Evolutionary conservation across 2,329 filamentous ascomycete genomes (phyloP).

Genomic region (Drechslerella dactyloides): DNA sequence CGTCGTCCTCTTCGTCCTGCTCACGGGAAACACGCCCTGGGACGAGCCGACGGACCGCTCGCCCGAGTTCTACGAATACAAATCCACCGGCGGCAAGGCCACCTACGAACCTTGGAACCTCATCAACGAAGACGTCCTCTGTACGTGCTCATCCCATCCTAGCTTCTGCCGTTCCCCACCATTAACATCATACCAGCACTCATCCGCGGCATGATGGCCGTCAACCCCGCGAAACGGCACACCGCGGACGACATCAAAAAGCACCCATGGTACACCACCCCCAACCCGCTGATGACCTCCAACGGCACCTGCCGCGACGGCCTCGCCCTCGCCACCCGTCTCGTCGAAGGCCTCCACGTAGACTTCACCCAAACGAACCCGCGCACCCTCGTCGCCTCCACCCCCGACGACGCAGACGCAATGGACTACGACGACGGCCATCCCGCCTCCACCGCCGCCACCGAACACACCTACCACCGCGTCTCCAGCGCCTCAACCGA

Average conservation of each 20-base stretch:
- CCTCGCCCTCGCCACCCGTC: slow-evolving; percentile 84
- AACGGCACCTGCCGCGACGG: slow-evolving; percentile 78
- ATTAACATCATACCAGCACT: slow-evolving; percentile 61
- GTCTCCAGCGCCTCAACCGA: slow-evolving; percentile 28
- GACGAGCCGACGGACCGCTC: slow-evolving; percentile 85
- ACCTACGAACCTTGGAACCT: slow-evolving; percentile 84
- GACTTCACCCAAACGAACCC: slow-evolving; percentile 75
- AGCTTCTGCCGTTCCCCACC: no score
- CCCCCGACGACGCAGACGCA: slow-evolving; percentile 56
- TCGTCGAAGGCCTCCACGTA: slow-evolving; percentile 89
- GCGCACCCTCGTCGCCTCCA: slow-evolving; percentile 59
- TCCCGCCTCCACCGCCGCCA: slow-evolving; percentile 57
- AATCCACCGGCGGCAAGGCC: slow-evolving; percentile 77
- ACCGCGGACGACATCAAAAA: slow-evolving; percentile 83
- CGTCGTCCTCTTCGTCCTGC: slow-evolving; percentile 92
- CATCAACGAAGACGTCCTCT: slow-evolving; percentile 75
- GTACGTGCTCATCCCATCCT: slow-evolving; percentile 36
- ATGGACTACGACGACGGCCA: slow-evolving; percentile 68
- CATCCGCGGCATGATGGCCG: slow-evolving; percentile 88
- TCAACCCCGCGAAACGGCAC: slow-evolving; percentile 77
- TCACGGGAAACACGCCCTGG: slow-evolving; percentile 98
- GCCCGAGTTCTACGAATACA: slow-evolving; percentile 90
- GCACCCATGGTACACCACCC: slow-evolving; percentile 92
- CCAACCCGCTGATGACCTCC: slow-evolving; percentile 75
- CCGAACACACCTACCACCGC: slow-evolving; percentile 53